Evolutionary conservation across 495 filamentous ascomycete species (phyloP), one percentile per base, ranked within the genome.

Genomic region (Staphylotrichum longicolle): DNA sequence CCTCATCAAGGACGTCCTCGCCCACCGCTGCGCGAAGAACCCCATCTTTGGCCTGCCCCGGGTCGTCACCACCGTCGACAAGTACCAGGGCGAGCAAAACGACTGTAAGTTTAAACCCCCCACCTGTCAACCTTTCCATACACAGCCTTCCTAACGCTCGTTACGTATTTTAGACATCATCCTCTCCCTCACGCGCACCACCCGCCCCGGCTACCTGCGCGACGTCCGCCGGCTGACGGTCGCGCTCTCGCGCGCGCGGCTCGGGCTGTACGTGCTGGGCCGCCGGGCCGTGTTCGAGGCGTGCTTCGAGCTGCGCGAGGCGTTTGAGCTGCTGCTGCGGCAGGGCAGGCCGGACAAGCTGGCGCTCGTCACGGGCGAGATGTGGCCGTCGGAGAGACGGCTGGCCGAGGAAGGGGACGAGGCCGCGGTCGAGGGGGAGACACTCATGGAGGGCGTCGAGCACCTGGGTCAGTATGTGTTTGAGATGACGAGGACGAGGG

Each of bases 61-160:
- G 72, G 86, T 89, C 50, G 91, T 99, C 33, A 90, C 89, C 1
- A 98, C 95, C 15, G 95, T 99, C 57, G 94, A 99, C 75, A 96
- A 95, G 73, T 99, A 97, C 67, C 94, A 99, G 78, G 94, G 94
- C 65, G 95, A 98, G 80, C 94, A 99, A 77, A 99, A 98, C 75
- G 94, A 97, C 68, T 98, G 91, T 95, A 77, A 84, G 90, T 27
- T 27, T 83, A 15, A 5, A 32, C 51, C 30, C 7, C 7, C 7
- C 15, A 6, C 40, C 15, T 12, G 30, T 30, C 27, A 12, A 34
- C 20, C 1, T 0, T 44, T n/a, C 20, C 34, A 41, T 5, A 11
- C 15, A 12, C n/a, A 27, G 4, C 5, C 1, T 54, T 34, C 11
- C 39, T 49, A 52, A 47, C n/a, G 54, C 35, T 30, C 15, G 34